Evolutionary conservation across 2,329 filamentous ascomycete species (phyloP).

Genomic region (Hypoxylon sp.): DNA sequence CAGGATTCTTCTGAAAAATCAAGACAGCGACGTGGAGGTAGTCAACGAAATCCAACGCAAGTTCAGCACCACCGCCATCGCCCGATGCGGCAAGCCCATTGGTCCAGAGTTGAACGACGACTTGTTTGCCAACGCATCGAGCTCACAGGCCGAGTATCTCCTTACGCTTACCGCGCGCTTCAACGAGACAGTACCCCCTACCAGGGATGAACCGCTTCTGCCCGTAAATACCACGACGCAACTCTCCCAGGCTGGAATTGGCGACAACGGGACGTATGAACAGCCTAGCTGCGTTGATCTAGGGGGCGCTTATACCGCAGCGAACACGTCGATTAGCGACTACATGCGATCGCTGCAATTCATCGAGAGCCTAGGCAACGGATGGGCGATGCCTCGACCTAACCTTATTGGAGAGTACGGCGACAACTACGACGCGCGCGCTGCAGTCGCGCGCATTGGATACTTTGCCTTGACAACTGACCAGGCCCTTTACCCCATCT

Average conservation of each 20-base stretch:
- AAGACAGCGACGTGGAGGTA: not conserved
- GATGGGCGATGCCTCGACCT: slow-evolving; percentile 13
- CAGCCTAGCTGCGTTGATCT: not conserved
- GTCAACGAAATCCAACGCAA: slow-evolving; percentile 2
- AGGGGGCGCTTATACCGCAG: slow-evolving; percentile 1
- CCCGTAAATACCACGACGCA: not conserved
- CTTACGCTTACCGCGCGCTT: not conserved
- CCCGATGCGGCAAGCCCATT: not conserved
- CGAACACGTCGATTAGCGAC: slow-evolving; percentile 2
- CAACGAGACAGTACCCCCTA: not conserved
- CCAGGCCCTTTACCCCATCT: slow-evolving; percentile 9
- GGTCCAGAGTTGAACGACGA: not conserved
- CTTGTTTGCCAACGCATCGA: not conserved
- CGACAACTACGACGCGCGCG: slow-evolving; percentile 11
- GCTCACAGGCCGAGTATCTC: not conserved
- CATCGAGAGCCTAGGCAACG: slow-evolving; percentile 1
- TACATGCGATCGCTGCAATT: slow-evolving; percentile 1
- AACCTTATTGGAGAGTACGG: slow-evolving; percentile 7
- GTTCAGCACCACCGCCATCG: not conserved
- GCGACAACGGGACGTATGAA: slow-evolving; percentile 1
- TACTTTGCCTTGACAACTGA: slow-evolving; percentile 10
- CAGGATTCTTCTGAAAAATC: slow-evolving; percentile 4
- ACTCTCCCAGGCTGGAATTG: not conserved
- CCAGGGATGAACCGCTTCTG: not conserved
- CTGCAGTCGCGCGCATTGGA: slow-evolving; percentile 8